phyloP scores from a whole-genome alignment of 176 grass and related monocot species.

The Sorghum bicolor region Sorghum_bicolor_NCBIv3 NC_012875.2:60255501-60256000 shows the following conservation, averaged over 20 bases:
- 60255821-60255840: no score
- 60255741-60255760: no score
- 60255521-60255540: conserved; percentile 46
- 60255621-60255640: not conserved
- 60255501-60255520: conserved; percentile 53
- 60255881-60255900: no score
- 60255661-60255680: not conserved
- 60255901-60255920: no score
- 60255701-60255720: not conserved
- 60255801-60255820: no score
- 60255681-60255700: not conserved
- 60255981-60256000: not conserved
- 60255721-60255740: not conserved
- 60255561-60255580: conserved; percentile 71
- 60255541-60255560: conserved; percentile 58
- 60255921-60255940: no score
- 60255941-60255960: no score
- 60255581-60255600: conserved; percentile 68
- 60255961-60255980: not conserved
- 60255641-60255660: not conserved
- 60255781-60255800: no score
- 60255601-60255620: conserved; percentile 25
- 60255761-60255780: no score
- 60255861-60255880: no score
- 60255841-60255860: no score